Base-by-base conservation (phyloP, 2,329 filamentous ascomycete genomes). In the Ophiostoma sp. region DNA sequence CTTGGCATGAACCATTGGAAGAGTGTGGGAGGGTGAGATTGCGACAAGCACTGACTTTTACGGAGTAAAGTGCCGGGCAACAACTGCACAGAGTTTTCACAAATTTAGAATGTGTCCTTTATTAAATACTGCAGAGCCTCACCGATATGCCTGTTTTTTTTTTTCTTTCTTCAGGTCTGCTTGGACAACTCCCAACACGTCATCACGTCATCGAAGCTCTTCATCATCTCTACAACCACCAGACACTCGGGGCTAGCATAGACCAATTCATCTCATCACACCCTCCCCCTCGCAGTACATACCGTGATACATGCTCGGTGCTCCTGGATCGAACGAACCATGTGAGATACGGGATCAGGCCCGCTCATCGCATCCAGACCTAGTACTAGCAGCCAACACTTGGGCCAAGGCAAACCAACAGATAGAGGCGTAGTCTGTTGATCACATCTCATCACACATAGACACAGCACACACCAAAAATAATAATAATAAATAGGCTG, bases 361-460 rank as follows among this genome's bases (percentile, higher is more conserved):
- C 17, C 17, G 41, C 41, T 39, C 36, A 39, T 39, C 36, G 1
- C 36, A 39, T 1, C 36, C 36, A 44, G 41, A 13, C 41, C 41
- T 44, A 52, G 44, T 52, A 17, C 20, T 57, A 31, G 8, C 54
- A 27, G 54, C 23, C 23, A 20, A 27, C 23, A 15, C 13, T 35
- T 35, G 57, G 13, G 17, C 15, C 15, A 48, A 48, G 4, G 41
- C 15, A 5, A 20, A 48, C 31, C 13, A 64, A 64, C 57, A 35
- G 27, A 17, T 8, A 33, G 13, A 1, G 15, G 39, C 39, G 3
- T 31, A 31, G 27, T 31, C 44, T 39, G 62, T 65, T 65, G 62
- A 35, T 41, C 62, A 39, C 62, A 65, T 65, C 62, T 65, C 62
- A 23, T 65, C 62, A 65, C 62, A 65, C 52, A 27, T 1, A 23